Conservation (phyloP, 352 stramenopile genomes). For the Nothophytophthora sp. region DNA sequence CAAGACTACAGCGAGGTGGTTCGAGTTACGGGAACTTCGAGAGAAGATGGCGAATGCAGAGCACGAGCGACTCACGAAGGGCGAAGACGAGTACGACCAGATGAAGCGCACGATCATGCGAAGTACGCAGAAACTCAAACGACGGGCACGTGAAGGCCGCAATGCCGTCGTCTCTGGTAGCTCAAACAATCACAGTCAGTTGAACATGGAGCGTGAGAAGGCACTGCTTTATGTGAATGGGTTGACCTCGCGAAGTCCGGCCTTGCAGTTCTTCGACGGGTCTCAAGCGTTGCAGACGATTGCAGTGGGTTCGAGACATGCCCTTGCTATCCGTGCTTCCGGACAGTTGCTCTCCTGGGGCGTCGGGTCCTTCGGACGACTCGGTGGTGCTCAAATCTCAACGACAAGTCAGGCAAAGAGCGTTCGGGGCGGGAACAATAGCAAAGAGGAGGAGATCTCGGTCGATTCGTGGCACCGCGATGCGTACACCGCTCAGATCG, state of each 20-base stretch:
- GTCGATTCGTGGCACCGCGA: slow-evolving; percentile 56
- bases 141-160: slow-evolving; percentile 54
- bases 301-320: slow-evolving; percentile 68
- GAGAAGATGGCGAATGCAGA: slow-evolving; percentile 45
- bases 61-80: slow-evolving; percentile 33
- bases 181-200: slow-evolving; percentile 5
- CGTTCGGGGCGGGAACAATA: slow-evolving; percentile 6
- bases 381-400: slow-evolving; percentile 37
- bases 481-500: slow-evolving; percentile 38
- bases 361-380: slow-evolving; percentile 65
- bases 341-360: slow-evolving; percentile 74
- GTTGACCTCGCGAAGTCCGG: slow-evolving; percentile 50
- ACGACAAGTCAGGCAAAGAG: background rate
- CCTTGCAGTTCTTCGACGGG: slow-evolving; percentile 44
- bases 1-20: slow-evolving; percentile 49
- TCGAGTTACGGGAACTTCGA: slow-evolving; percentile 44
- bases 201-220: slow-evolving; percentile 1
- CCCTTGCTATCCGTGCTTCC: slow-evolving; percentile 59
- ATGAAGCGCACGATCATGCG: slow-evolving; percentile 60
- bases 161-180: background rate
- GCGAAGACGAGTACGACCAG: slow-evolving; percentile 47
- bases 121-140: slow-evolving; percentile 59
- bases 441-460: slow-evolving; percentile 2
- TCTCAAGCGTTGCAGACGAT: slow-evolving; percentile 58
- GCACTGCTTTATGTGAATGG: slow-evolving; percentile 43